Evolutionary conservation across 2,329 filamentous ascomycete genomes (phyloP).

Genomic region (Zymoseptoria brevis): DNA sequence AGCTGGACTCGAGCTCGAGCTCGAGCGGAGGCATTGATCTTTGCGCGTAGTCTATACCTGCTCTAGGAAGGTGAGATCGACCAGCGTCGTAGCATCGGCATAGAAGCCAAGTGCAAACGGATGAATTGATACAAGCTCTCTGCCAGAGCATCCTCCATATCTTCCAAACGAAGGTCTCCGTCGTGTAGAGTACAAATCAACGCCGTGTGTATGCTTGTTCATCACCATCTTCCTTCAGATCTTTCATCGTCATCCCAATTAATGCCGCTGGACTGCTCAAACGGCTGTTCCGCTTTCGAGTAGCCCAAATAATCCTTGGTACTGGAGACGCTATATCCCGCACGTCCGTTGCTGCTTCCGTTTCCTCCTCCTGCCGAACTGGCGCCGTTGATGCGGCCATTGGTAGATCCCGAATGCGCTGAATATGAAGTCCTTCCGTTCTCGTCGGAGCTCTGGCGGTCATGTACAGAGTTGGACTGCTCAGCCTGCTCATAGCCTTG

Average conservation of each 20-base stretch:
- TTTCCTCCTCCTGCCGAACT: conserved; percentile 6
- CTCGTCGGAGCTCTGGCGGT: conserved; percentile 17
- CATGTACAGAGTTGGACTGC: conserved; percentile 13
- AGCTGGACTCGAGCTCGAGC: no score
- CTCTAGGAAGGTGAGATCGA: neutral
- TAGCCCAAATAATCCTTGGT: conserved; percentile 31
- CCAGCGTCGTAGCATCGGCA: neutral
- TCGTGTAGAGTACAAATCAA: neutral
- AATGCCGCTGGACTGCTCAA: conserved; percentile 18
- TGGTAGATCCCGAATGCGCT: conserved; percentile 3
- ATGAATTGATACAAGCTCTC: neutral
- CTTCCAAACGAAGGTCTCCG: neutral
- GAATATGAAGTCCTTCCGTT: conserved; percentile 17
- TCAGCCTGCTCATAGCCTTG: conserved; percentile 9
- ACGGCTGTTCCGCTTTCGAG: conserved; percentile 21
- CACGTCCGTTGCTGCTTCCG: conserved; percentile 2
- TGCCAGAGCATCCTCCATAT: neutral
- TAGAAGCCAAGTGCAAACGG: neutral
- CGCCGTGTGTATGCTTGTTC: neutral
- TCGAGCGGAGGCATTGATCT: no score
- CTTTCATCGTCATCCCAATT: conserved; percentile 27
- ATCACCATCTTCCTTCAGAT: conserved; percentile 26
- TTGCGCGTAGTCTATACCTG: neutral
- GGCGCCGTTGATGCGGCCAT: conserved; percentile 13
- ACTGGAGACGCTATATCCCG: conserved; percentile 27